Percentiles rank a stretch among this genome's conserved stretches.
Conservation (phyloP, 306 rosid species). For the Inga oerstediana region DNA sequence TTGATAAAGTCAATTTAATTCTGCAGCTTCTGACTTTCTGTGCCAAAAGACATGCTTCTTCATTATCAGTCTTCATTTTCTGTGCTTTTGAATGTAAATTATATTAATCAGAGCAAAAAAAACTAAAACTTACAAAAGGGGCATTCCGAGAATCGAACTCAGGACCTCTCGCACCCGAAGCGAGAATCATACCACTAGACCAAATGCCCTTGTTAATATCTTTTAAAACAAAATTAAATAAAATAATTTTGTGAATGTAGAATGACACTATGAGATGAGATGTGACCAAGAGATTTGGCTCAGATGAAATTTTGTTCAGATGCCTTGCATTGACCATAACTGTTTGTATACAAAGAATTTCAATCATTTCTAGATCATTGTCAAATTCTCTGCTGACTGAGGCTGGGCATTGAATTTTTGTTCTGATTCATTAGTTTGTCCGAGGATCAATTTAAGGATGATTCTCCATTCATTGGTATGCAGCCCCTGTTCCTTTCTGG, state of each 20-base stretch:
- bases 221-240: neutral
- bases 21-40: neutral
- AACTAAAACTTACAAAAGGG: neutral
- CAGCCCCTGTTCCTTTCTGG: neutral
- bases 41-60: neutral
- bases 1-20: neutral
- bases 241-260: neutral
- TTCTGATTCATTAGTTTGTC: neutral
- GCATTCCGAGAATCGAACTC: conserved; percentile 1
- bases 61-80: neutral
- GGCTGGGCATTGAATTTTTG: neutral
- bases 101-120: neutral
- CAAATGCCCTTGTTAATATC: neutral
- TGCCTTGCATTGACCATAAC: neutral
- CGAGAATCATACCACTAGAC: conserved; percentile 23
- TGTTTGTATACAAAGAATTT: neutral
- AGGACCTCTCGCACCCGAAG: conserved; percentile 21
- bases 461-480: neutral
- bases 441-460: neutral
- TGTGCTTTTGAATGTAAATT: neutral
- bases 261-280: neutral
- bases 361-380: neutral
- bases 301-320: neutral
- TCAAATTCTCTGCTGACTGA: neutral
- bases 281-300: neutral